These are phyloP conservation scores for Aspergillus puulaauensis DNA, from an alignment of 2,329 filamentous ascomycete genomes.

Conservation along the genomic window DNA sequence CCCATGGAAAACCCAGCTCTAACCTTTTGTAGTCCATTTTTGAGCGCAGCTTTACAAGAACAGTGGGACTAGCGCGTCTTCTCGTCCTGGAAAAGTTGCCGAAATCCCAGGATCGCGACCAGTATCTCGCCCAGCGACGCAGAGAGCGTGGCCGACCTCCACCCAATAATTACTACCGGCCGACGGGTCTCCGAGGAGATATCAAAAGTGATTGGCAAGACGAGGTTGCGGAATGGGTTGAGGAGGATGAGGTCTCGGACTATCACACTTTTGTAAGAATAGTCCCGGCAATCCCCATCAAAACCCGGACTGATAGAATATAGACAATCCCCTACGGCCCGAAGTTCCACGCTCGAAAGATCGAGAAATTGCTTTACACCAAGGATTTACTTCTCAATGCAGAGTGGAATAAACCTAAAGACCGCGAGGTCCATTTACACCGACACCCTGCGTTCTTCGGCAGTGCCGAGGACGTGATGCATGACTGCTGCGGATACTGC, in stretches of 20 bases:
- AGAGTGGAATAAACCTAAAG: constrained; percentile 78
- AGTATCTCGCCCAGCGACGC: constrained; percentile 69
- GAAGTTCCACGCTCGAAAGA: constrained; percentile 49
- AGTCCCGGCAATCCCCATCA: constrained; percentile 23
- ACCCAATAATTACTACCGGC: constrained; percentile 36
- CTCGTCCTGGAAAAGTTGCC: constrained; percentile 79
- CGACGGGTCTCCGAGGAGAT: constrained; percentile 58
- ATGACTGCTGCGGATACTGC: constrained; percentile 80
- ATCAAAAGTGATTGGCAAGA: constrained; percentile 77
- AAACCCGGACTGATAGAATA: not conserved
- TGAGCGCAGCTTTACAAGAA: constrained; percentile 74
- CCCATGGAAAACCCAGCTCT: not conserved
- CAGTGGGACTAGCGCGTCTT: constrained; percentile 73
- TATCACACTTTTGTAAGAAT: constrained; percentile 73
- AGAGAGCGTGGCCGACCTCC: constrained; percentile 70
- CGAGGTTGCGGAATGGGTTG: constrained; percentile 80
- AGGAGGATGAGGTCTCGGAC: constrained; percentile 71
- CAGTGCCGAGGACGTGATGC: constrained; percentile 68
- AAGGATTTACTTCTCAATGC: constrained; percentile 80
- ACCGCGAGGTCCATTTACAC: constrained; percentile 75
- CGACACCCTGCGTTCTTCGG: constrained; percentile 86
- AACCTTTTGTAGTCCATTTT: constrained; percentile 64
- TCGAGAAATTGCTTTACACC: constrained; percentile 79
- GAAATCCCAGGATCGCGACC: constrained; percentile 64
- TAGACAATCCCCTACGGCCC: constrained; percentile 40